Evolutionary conservation across 805 yeast species (phyloP).

Genomic region (Kazachstania psychrophila): DNA sequence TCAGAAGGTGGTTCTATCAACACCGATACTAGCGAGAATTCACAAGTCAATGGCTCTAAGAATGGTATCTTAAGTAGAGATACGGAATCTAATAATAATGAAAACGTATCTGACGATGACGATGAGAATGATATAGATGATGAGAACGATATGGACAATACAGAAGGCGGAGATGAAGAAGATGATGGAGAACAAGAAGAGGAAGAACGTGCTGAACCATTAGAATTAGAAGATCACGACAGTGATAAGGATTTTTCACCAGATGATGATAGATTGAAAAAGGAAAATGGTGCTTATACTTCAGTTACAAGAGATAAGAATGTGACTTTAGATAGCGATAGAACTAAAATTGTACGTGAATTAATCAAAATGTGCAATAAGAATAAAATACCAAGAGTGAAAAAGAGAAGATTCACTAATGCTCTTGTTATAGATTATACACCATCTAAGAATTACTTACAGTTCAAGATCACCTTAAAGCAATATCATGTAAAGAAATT

Average conservation of each 20-base stretch:
- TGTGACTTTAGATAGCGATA: conserved; percentile 22
- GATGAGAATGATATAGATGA: conserved; percentile 1
- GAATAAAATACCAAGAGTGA: conserved; percentile 21
- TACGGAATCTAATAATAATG: neutral
- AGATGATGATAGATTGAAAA: conserved; percentile 8
- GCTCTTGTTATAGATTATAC: conserved; percentile 22
- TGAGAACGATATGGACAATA: conserved; percentile 1
- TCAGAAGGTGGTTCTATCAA: no score
- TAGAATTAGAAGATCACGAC: conserved; percentile 4
- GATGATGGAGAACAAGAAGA: conserved; percentile 3
- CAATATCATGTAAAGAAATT: conserved; percentile 27
- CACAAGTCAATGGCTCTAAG: no score
- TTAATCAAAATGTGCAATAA: conserved; percentile 25
- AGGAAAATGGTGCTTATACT: neutral
- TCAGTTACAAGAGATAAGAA: conserved; percentile 9
- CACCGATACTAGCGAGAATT: no score
- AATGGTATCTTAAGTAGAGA: neutral
- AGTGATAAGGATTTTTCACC: conserved; percentile 20
- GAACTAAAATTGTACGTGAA: conserved; percentile 22
- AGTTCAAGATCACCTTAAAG: conserved; percentile 26
- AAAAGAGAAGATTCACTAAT: conserved; percentile 29
- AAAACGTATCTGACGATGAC: neutral
- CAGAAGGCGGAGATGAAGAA: conserved; percentile 4
- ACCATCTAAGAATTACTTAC: conserved; percentile 7
- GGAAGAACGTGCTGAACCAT: conserved; percentile 1